Base-by-base conservation (phyloP, 805 yeast genomes). In the Yamadazyma sp. region DNA sequence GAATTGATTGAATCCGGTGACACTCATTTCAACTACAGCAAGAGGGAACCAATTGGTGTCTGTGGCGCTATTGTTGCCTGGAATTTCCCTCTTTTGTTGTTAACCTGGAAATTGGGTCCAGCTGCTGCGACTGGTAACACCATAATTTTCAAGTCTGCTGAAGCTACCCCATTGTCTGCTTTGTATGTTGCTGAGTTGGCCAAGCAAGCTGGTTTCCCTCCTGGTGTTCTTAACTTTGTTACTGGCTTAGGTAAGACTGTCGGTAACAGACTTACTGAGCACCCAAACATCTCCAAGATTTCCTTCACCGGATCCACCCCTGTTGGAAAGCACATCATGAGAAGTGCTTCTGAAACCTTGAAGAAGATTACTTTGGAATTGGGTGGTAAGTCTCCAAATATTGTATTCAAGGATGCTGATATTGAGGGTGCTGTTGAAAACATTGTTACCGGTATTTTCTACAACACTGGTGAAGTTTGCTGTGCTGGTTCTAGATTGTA, bases 291-390 rank as follows among this genome's bases (percentile, higher is more conserved):
- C 54, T 85, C 85, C 70, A 90, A 90, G 75, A 75, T 90, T 57
- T 95, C 96, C 9, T 90, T 90, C 70, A 90, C 97, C 40, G 97
- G 97, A 50, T 89, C 96, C 25, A 90, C 96, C 38, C 88, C 83
- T 32, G 82, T 88, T 46, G 98, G 97, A 58, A 84, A 85, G 62
- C 67, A 66, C 53, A 85, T 90, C 58, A 82, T 86, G 83, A 77
- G 76, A 64, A 73, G 75, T 44, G 90, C 95, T 45, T 87, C 95
- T 47, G 73, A 77, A 46, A 76, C 86, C 33, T 73, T 90, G 64
- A 90, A 90, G 76, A 88, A 85, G 64, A 87, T 89, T 47, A 90
- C 97, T 29, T 75, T 90, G 59, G 98, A 90, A 71, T 80, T 89
- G 54, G 98, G 98, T 59, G 98, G 98, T 60, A 90, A 90, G 71